phyloP scores from a whole-genome alignment of 2,329 filamentous ascomycete genomes.

The Pleoardoris graminearum region DNA sequence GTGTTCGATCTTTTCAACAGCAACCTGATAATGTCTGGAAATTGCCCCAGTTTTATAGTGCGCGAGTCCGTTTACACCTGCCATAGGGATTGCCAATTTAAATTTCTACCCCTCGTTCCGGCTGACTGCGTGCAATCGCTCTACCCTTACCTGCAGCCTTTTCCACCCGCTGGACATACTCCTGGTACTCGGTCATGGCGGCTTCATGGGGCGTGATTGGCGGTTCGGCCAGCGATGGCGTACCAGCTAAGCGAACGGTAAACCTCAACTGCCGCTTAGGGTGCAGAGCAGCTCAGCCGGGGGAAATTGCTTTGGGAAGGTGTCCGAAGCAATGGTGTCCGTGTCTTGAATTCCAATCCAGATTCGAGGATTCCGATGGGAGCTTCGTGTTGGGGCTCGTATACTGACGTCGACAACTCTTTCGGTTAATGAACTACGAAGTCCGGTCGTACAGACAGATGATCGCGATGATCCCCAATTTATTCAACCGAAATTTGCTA shows the following conservation, averaged over 20 bases:
- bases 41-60: not conserved
- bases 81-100: not conserved
- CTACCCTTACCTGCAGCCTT: not conserved
- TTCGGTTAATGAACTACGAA: not conserved
- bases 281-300: too few relatives aligned
- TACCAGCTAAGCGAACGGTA: not conserved
- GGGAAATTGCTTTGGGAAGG: not conserved
- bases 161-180: conserved; percentile 1
- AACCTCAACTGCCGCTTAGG: not conserved
- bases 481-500: too few relatives aligned
- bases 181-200: not conserved
- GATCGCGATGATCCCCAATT: not conserved
- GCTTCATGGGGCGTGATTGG: not conserved
- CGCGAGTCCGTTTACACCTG: not conserved
- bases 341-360: not conserved
- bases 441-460: not conserved
- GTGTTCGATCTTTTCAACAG: not conserved
- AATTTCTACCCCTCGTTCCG: not conserved
- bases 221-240: not conserved
- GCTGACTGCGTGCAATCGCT: not conserved
- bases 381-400: not conserved
- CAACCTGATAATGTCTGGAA: not conserved
- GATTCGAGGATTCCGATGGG: not conserved
- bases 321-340: not conserved
- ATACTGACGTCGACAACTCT: not conserved